These are phyloP conservation scores for Geum urbanum DNA, from an alignment of 306 rosid genomes.

Conservation along the genomic window DNA sequence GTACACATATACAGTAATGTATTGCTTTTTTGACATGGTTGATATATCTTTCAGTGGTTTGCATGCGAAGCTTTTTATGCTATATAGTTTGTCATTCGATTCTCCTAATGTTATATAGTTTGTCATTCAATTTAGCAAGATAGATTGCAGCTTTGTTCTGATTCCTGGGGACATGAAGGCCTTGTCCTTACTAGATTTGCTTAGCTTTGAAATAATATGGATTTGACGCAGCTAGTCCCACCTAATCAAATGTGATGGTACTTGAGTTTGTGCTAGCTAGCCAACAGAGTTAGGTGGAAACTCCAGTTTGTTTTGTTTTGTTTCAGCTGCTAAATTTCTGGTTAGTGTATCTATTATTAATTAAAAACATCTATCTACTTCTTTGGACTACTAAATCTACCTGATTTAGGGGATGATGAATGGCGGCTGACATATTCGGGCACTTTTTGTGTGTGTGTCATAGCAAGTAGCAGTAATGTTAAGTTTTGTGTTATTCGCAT, in stretches of 20 bases:
- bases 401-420: conserved; percentile 1
- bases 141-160: conserved; percentile 21
- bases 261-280: conserved; percentile 5
- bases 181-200: not conserved
- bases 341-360: too few relatives aligned
- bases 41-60: too few relatives aligned
- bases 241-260: conserved; percentile 41
- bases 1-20: too few relatives aligned
- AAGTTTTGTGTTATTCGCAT: too few relatives aligned
- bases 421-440: conserved; percentile 10
- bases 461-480: not conserved
- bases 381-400: conserved; percentile 8
- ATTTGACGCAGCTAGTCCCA: conserved; percentile 30
- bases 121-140: too few relatives aligned
- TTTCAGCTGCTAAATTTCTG: conserved; percentile 18
- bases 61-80: too few relatives aligned
- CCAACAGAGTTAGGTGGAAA: conserved; percentile 28
- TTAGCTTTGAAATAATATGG: conserved; percentile 15
- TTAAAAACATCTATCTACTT: conserved; percentile 3
- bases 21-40: too few relatives aligned
- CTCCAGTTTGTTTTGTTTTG: conserved; percentile 27
- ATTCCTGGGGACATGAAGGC: not conserved
- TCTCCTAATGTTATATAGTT: too few relatives aligned
- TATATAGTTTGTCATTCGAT: too few relatives aligned
- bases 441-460: too few relatives aligned